Conservation (phyloP, 495 filamentous ascomycete species). For the Hypoxylon intermedium region DNA sequence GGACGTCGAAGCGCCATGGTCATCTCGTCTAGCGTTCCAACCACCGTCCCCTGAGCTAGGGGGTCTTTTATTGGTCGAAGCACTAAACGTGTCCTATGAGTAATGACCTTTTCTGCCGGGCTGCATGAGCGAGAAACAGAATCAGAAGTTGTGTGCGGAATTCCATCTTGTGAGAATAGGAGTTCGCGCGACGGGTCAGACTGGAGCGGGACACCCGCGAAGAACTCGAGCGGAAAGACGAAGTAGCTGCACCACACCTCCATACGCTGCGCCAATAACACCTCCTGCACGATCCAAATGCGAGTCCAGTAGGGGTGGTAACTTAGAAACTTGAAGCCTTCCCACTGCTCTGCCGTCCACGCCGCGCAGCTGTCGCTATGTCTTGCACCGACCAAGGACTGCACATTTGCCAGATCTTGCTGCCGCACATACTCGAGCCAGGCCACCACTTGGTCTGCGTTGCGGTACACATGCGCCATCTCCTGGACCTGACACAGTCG, state of each 20-base stretch:
- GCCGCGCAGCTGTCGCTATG: background rate
- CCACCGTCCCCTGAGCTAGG: constrained; percentile 15
- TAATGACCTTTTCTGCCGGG: constrained; percentile 29
- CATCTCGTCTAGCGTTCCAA: constrained; percentile 16
- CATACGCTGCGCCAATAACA: constrained; percentile 10
- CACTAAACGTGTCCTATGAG: constrained; percentile 13
- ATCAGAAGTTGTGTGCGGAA: background rate
- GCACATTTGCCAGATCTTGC: no score
- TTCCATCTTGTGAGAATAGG: background rate
- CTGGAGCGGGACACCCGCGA: background rate
- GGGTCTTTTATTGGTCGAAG: constrained; percentile 3
- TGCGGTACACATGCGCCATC: constrained; percentile 44
- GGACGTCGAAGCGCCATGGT: background rate
- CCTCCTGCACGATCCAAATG: constrained; percentile 29
- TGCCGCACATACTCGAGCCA: no score
- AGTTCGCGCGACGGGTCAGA: background rate
- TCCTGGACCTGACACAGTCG: constrained; percentile 37
- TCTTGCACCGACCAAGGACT: background rate
- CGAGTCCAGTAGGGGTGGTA: constrained; percentile 25
- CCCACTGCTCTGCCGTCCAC: constrained; percentile 22
- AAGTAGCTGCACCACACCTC: constrained; percentile 23
- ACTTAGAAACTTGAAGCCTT: constrained; percentile 22
- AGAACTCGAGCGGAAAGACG: constrained; percentile 17
- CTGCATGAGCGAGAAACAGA: constrained; percentile 11
- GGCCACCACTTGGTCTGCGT: constrained; percentile 27